Conservation (phyloP, 805 yeast species). For the Candida krabiensis region DNA sequence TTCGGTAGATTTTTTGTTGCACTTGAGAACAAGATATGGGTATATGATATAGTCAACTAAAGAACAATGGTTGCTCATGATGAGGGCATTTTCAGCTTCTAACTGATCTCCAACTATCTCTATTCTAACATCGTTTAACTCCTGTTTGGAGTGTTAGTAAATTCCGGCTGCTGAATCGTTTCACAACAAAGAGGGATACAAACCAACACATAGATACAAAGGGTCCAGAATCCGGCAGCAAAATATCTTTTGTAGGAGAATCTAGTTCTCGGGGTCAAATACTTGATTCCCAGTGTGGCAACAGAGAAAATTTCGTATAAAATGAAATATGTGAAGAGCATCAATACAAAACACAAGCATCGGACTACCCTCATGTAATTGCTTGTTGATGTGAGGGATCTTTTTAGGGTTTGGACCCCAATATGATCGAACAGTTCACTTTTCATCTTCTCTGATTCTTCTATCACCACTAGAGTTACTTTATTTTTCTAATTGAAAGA, state of each 20-base stretch:
- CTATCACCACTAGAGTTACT: background rate
- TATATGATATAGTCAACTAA: conserved; percentile 64
- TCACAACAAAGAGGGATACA: conserved; percentile 5
- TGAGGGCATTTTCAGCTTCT: conserved; percentile 36
- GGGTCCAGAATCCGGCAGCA: conserved; percentile 34
- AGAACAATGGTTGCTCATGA: conserved; percentile 63
- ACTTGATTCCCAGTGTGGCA: conserved; percentile 16
- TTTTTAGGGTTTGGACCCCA: conserved; percentile 17
- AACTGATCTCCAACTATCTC: conserved; percentile 44
- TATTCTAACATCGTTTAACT: conserved; percentile 38
- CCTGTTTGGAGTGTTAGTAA: conserved; percentile 19
- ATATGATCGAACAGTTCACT: conserved; percentile 23
- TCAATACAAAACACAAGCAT: conserved; percentile 21
- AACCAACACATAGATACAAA: conserved; percentile 31
- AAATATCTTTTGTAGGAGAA: conserved; percentile 20
- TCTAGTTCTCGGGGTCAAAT: conserved; percentile 24
- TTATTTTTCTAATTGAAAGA: background rate
- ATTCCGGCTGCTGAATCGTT: too few species aligned
- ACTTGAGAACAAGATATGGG: conserved; percentile 38
- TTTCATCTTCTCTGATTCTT: conserved; percentile 14
- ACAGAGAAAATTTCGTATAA: conserved; percentile 16
- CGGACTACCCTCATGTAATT: conserved; percentile 18
- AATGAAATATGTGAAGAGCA: conserved; percentile 19
- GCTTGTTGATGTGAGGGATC: conserved; percentile 5
- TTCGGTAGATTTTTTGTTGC: conserved; percentile 12